Evolutionary conservation across 2,329 filamentous ascomycete genomes (phyloP).

Genomic region (Blastomyces silverae): DNA sequence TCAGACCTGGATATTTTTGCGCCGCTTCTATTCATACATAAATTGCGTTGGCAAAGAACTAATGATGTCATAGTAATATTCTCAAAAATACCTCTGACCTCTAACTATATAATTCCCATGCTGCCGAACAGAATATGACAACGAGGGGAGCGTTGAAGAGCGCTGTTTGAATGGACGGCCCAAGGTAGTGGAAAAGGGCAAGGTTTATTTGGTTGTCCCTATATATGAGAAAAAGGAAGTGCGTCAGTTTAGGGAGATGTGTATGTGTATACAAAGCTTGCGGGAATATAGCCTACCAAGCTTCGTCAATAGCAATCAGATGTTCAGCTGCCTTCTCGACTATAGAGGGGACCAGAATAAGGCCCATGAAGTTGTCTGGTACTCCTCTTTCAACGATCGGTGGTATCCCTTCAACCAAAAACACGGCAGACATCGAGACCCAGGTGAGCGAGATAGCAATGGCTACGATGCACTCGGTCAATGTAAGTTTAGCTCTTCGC

Average conservation of each 20-base stretch:
- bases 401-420: slow-evolving; percentile 65
- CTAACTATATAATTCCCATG: background rate
- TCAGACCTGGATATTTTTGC: too few species aligned
- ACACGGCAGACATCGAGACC: slow-evolving; percentile 67
- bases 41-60: background rate
- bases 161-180: slow-evolving; percentile 81
- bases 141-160: slow-evolving; percentile 80
- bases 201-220: slow-evolving; percentile 62
- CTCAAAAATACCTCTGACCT: background rate
- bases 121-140: slow-evolving; percentile 24
- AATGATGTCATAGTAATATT: background rate
- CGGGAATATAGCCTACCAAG: slow-evolving; percentile 52
- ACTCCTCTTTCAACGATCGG: slow-evolving; percentile 51
- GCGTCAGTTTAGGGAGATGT: slow-evolving; percentile 18
- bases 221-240: background rate
- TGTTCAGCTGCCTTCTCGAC: slow-evolving; percentile 86
- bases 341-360: slow-evolving; percentile 60
- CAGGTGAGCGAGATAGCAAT: slow-evolving; percentile 58
- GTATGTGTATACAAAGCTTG: background rate
- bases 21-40: background rate
- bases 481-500: slow-evolving; percentile 61
- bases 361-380: slow-evolving; percentile 56
- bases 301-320: slow-evolving; percentile 75
- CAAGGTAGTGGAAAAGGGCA: slow-evolving; percentile 76
- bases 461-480: slow-evolving; percentile 64